A percentile compares a stretch with the other conserved stretches of the same genome.
phyloP scores from a whole-genome alignment of 495 filamentous ascomycete species.

The Neurospora sp. region DNA sequence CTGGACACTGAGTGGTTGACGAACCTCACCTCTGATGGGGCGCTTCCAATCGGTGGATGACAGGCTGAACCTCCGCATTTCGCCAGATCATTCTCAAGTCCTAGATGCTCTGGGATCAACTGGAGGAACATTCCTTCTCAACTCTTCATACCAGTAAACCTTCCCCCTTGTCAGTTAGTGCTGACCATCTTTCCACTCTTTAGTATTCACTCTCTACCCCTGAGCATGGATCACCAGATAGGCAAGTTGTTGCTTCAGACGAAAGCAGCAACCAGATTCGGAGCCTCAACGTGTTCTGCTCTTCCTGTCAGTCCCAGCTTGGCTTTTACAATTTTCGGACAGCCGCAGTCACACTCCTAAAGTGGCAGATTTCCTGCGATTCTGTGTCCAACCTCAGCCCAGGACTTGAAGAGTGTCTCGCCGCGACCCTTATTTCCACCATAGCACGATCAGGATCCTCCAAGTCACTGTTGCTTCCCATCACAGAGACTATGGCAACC shows the following conservation, averaged over 20 bases:
- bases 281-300: constrained; percentile 31
- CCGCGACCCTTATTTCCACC: constrained; percentile 36
- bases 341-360: constrained; percentile 25
- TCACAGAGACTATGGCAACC: constrained; percentile 10
- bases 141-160: neutral
- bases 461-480: constrained; percentile 36
- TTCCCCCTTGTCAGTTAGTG: constrained; percentile 14
- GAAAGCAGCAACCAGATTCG: neutral
- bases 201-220: constrained; percentile 17
- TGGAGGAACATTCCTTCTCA: constrained; percentile 48
- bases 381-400: constrained; percentile 14
- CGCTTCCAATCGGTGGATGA: constrained; percentile 18
- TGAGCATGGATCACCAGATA: constrained; percentile 10
- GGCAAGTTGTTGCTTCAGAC: constrained; percentile 3
- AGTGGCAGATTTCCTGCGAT: constrained; percentile 28
- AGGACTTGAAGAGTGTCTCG: constrained; percentile 33
- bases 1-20: constrained; percentile 10
- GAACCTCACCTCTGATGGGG: constrained; percentile 23
- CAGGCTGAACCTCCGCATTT: constrained; percentile 35
- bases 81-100: constrained; percentile 39
- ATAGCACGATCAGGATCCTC: constrained; percentile 39
- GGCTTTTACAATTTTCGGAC: constrained; percentile 46
- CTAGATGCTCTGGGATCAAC: constrained; percentile 41
- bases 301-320: constrained; percentile 26
- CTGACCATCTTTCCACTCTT: constrained; percentile 7